Conservation (phyloP, 1,284 basidiomycete species). For the Marasmius sp. region DNA sequence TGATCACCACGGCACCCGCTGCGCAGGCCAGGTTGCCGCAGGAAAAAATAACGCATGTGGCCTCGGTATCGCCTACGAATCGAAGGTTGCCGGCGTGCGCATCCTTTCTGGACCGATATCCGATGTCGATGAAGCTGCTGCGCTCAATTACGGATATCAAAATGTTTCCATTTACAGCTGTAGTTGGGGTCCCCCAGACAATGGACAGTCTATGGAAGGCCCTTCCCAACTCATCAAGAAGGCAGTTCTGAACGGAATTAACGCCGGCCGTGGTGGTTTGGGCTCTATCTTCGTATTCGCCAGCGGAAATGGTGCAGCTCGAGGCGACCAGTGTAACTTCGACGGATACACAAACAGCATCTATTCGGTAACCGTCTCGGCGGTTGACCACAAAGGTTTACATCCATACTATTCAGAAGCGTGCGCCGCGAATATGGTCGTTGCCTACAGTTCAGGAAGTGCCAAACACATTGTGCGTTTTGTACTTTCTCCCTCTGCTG, state of each 20-base stretch:
- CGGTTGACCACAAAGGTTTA: slow-evolving; percentile 88
- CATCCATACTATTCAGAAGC: slow-evolving; percentile 98
- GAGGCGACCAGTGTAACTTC: slow-evolving; percentile 98
- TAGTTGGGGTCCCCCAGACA: slow-evolving; percentile 98
- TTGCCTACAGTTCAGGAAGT: slow-evolving; percentile 95
- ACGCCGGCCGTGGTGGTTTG: slow-evolving; percentile 87
- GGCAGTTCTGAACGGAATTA: slow-evolving; percentile 92
- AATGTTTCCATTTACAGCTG: slow-evolving; percentile 94
- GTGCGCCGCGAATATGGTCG: slow-evolving; percentile 95
- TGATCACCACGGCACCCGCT: slow-evolving; percentile 97
- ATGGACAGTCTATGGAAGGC: slow-evolving; percentile 93
- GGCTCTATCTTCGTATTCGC: slow-evolving; percentile 98
- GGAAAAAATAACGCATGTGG: slow-evolving; percentile 96
- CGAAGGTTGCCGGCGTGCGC: slow-evolving; percentile 91
- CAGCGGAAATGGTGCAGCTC: slow-evolving; percentile 92
- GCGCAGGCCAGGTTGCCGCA: slow-evolving; percentile 97
- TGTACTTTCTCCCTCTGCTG: slow-evolving; percentile 12
- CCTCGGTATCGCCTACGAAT: slow-evolving; percentile 90
- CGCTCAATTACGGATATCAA: slow-evolving; percentile 93
- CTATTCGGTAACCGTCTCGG: slow-evolving; percentile 94
- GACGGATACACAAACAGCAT: slow-evolving; percentile 99
- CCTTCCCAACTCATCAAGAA: slow-evolving; percentile 92
- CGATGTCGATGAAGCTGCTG: slow-evolving; percentile 96
- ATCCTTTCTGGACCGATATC: slow-evolving; percentile 97
- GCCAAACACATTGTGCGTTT: slow-evolving; percentile 85